Conservation (phyloP, 164 flowering plant species). For the Aristolochia fimbriata region DNA sequence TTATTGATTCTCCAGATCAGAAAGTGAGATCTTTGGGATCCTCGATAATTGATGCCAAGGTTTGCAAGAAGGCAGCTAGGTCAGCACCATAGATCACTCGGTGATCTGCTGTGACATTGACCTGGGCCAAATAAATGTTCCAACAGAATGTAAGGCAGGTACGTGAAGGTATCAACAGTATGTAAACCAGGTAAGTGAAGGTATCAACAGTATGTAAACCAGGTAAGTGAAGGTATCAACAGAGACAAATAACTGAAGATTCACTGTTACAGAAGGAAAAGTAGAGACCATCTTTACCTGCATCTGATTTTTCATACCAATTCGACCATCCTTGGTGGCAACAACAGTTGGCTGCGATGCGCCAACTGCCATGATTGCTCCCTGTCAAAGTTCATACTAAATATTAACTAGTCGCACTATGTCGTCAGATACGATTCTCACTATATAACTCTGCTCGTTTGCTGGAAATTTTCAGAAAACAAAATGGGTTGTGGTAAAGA, state of each 20-base stretch:
- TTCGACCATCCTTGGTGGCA: conserved; percentile 78
- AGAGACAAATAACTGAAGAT: too few species aligned
- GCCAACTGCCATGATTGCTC: conserved; percentile 99
- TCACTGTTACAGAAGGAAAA: neutral
- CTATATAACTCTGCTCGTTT: neutral
- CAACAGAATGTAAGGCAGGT: neutral
- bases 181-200: neutral
- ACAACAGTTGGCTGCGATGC: conserved; percentile 77
- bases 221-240: neutral
- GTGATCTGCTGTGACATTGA: conserved; percentile 95
- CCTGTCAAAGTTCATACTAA: conserved; percentile 34
- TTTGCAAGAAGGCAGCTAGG: conserved; percentile 86
- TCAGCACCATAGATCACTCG: conserved; percentile 94
- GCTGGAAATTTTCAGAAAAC: neutral
- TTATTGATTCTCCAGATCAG: conserved; percentile 14
- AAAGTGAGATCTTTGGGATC: conserved; percentile 86
- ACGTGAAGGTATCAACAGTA: neutral
- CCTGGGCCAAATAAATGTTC: conserved; percentile 29
- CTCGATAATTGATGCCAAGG: conserved; percentile 76
- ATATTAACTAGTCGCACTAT: neutral
- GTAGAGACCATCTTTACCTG: conserved; percentile 41
- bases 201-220: too few species aligned
- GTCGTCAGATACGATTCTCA: neutral
- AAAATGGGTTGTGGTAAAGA: neutral
- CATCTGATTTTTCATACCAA: conserved; percentile 86